phyloP scores from a whole-genome alignment of 2,329 filamentous ascomycete genomes.

The Hypoxylon sp. region DNA sequence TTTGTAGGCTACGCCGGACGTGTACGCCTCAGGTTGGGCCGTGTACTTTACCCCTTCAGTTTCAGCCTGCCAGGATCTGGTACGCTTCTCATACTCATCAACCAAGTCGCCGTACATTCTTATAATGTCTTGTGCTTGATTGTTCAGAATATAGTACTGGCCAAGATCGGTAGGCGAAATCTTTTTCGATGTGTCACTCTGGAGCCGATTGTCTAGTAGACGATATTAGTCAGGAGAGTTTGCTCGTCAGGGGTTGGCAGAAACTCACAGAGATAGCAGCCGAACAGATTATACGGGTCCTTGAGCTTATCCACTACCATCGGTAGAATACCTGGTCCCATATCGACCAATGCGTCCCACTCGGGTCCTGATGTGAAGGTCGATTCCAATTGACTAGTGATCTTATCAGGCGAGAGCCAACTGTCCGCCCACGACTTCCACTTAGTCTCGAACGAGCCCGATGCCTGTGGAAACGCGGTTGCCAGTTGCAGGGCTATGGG shows the following conservation, averaged over 20 bases:
- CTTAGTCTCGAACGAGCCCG: not conserved
- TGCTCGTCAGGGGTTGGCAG: not conserved
- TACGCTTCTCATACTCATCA: not conserved
- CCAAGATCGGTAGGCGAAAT: not conserved
- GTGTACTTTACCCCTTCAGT: not conserved
- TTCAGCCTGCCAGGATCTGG: not conserved
- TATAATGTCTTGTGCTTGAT: not conserved
- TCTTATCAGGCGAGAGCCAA: not conserved
- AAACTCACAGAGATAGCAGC: not conserved
- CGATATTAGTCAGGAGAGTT: not conserved
- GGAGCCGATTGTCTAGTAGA: not conserved
- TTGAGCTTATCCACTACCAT: not conserved
- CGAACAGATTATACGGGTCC: not conserved
- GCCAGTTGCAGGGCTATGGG: not conserved
- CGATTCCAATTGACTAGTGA: not conserved
- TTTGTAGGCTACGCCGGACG: not conserved
- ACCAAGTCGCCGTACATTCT: not conserved
- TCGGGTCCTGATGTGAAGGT: not conserved
- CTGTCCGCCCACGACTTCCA: not conserved
- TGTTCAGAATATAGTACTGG: not conserved
- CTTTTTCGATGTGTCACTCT: not conserved
- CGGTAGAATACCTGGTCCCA: not conserved
- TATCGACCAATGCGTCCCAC: not conserved
- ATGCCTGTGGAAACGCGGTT: not conserved
- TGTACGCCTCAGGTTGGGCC: not conserved